phyloP scores from a whole-genome alignment of 495 filamentous ascomycete species.

The Clohesyomyces aquaticus region DNA sequence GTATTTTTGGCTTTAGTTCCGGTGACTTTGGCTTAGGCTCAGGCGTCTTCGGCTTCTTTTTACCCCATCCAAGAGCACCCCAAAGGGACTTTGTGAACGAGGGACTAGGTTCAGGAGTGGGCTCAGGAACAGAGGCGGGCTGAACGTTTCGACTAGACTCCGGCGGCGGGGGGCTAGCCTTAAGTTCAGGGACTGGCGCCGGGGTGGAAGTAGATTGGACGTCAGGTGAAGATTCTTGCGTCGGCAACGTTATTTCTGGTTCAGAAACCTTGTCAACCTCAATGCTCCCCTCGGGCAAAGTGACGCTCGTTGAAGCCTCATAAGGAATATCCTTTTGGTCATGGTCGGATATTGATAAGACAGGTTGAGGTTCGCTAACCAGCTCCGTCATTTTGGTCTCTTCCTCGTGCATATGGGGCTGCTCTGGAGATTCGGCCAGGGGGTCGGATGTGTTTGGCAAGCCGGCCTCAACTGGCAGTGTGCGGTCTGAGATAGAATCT shows the following conservation, averaged over 20 bases:
- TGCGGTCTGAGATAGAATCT: too few relatives aligned
- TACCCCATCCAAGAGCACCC: slow-evolving; percentile 36
- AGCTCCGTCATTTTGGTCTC: neutral
- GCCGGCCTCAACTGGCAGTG: too few relatives aligned
- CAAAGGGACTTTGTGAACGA: slow-evolving; percentile 11
- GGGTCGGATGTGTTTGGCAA: too few relatives aligned
- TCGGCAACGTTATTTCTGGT: neutral
- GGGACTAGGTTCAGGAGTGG: slow-evolving; percentile 7
- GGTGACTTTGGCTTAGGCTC: slow-evolving; percentile 9
- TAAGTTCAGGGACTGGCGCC: neutral
- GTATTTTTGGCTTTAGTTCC: neutral
- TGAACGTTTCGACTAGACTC: neutral
- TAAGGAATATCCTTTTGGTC: neutral
- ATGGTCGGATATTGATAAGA: neutral
- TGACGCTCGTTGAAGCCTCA: neutral
- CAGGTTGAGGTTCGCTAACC: neutral
- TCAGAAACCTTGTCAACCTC: neutral
- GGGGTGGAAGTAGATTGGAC: neutral
- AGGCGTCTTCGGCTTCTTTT: slow-evolving; percentile 24
- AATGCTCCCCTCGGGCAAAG: neutral
- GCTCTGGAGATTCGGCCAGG: too few relatives aligned
- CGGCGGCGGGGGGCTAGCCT: neutral
- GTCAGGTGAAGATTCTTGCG: slow-evolving; percentile 5
- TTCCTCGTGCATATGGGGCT: too few relatives aligned
- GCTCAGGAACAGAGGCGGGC: neutral